Base-by-base conservation (phyloP, 768 basidiomycete genomes). In the Boletus sensibilis region DNA sequence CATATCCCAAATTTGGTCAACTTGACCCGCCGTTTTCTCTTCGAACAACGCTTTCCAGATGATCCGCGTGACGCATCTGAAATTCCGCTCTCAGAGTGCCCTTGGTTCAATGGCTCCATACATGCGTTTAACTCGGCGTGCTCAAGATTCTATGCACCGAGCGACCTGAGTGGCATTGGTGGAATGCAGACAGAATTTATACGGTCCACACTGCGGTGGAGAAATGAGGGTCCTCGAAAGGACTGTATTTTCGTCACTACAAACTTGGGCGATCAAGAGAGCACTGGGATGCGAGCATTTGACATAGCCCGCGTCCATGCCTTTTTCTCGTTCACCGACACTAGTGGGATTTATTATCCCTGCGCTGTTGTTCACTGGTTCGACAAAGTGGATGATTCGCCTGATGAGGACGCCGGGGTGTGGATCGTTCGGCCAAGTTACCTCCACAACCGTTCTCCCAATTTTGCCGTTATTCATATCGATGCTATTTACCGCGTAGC, bases 331-430 rank as follows among this genome's bases (percentile, higher is more conserved):
- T 34, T 34, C 5, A 14, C 33, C 2, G 13, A 34, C 33, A 14
- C 5, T 5, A 34, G 5, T 5, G 13, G 33, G 5, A 14, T 14
- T 14, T 4, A 34, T 34, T 34, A 34, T 14, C 13, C 33, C 13
- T 34, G 33, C 5, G 13, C 33, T 34, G 5, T 34, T 34, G 4
- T 34, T 34, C 13, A 5, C 33, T 34, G 33, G 13, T 34, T 34
- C 33, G 1, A 34, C 13, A 34, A 34, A 34, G 13, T 34, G 33
- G 33, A 34, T 1, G 13, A 34, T 34, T 34, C 13, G 0, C 68
- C 67, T 0, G 66, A 72, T 47, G 29, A 49, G n/a, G 58, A 56
- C 18, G 72, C 63, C 0, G 62, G 72, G 0, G 65, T 73, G 64
- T 74, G 72, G 72, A 40, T 67, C 4, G 62, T 70, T 0, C 21